Conservation (phyloP, 805 yeast genomes). For the Henningerozyma blattae region DNA sequence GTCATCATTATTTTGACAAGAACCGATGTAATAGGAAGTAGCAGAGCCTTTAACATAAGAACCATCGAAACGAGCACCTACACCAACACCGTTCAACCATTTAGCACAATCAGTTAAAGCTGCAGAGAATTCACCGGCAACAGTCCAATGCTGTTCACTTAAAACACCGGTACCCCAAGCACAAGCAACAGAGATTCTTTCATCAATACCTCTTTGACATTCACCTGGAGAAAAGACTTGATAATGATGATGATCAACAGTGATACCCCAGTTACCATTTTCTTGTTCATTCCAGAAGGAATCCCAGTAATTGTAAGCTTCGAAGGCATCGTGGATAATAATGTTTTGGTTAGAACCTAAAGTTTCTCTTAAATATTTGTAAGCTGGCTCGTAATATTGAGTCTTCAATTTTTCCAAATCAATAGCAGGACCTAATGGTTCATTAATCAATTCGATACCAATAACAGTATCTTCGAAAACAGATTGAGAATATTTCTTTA, state of each 20-base stretch:
- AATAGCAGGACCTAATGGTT: slow-evolving; percentile 66
- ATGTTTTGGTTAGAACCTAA: slow-evolving; percentile 39
- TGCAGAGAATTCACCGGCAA: slow-evolving; percentile 81
- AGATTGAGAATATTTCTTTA: slow-evolving; percentile 48
- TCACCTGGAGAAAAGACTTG: slow-evolving; percentile 67
- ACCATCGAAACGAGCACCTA: slow-evolving; percentile 72
- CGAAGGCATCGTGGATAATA: slow-evolving; percentile 74
- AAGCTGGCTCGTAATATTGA: slow-evolving; percentile 49
- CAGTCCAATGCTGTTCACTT: slow-evolving; percentile 53
- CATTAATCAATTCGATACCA: slow-evolving; percentile 77
- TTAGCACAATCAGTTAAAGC: slow-evolving; percentile 83
- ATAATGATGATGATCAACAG: slow-evolving; percentile 81
- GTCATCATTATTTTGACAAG: slow-evolving; percentile 42
- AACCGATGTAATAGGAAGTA: slow-evolving; percentile 35
- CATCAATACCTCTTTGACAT: slow-evolving; percentile 43
- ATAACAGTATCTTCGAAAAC: slow-evolving; percentile 56
- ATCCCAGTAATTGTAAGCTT: slow-evolving; percentile 48
- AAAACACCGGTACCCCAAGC: slow-evolving; percentile 32
- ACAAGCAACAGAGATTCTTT: slow-evolving; percentile 46
- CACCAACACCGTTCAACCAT: slow-evolving; percentile 77
- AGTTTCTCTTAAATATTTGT: slow-evolving; percentile 43
- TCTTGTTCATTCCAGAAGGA: slow-evolving; percentile 31
- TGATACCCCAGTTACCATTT: slow-evolving; percentile 46
- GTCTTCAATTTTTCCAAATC: slow-evolving; percentile 41
- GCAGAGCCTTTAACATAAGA: slow-evolving; percentile 28